Evolutionary conservation across 345 rosid species (phyloP), one percentile per base, ranked within the genome.

Genomic region (Erodium maritimum): DNA sequence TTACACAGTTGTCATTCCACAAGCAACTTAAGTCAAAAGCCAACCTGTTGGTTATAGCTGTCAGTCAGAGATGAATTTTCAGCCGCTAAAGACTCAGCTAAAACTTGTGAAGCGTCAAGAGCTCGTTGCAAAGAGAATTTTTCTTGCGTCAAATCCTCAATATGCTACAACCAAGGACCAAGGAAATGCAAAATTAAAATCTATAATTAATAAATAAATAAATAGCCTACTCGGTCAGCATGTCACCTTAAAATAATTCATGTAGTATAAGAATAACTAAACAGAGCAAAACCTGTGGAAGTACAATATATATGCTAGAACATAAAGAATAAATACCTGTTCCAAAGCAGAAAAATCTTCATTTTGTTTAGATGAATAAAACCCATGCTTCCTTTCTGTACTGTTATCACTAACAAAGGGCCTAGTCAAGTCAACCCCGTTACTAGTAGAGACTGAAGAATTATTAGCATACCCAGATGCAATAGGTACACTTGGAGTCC

Each of bases 101-200:
- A 77, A 52, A 83, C 66, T 65, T 83, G 87, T 54, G 99, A 90
- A 68, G 95, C 90, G 75, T 94, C 99, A 57, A 94, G 95, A 67
- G 96, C 90, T 78, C 96, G 81, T 84, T 87, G 96, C 80, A 94
- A 73, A 58, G 95, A 79, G 75, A 85, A 94, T 61, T 90, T 94
- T 76, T 94, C 97, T 71, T 77, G 96, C 18, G 99, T 94, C 79
- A 94, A 74, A 73, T 94, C 99, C 78, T 94, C 97, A 71, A 94
- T 94, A 75, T 90, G 90, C 99, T 94, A 76, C 81, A 80, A 13
- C 59, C 22, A 19, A 59, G 55, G 17, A 64, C 21, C 23, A 53
- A 46, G 50, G 23, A 59, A 42, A 23, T 66, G 19, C 54, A 65
- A 10, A 61, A 56, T 18, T 24, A 42, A 42, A 42, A 33, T n/a